A percentile compares a stretch with the other conserved stretches of the same genome.
Conservation (phyloP, 495 filamentous ascomycete species). For the Lasiosphaeria ovina region DNA sequence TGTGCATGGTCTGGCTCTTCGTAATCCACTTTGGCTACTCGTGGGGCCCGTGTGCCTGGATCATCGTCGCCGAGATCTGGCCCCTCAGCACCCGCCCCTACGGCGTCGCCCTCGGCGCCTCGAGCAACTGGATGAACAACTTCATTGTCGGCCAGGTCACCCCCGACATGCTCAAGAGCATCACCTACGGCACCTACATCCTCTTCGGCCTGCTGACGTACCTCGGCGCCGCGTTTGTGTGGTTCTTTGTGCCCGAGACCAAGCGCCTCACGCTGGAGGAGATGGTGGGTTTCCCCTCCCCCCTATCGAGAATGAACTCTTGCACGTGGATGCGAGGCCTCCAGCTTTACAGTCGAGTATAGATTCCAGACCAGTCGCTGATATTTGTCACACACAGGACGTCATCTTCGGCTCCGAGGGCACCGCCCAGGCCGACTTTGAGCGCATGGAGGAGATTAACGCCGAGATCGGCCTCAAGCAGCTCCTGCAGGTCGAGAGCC, state of each 20-base stretch:
- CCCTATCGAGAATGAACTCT: constrained; percentile 6
- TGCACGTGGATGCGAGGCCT: too few species aligned
- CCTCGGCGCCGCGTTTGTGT: constrained; percentile 68
- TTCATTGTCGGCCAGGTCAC: constrained; percentile 68
- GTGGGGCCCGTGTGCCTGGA: constrained; percentile 73
- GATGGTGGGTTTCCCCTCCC: constrained; percentile 42
- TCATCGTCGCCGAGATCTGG: constrained; percentile 73
- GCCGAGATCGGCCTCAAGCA: constrained; percentile 62
- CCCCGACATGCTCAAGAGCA: constrained; percentile 67
- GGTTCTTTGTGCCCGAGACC: constrained; percentile 72
- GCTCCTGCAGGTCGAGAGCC: constrained; percentile 31
- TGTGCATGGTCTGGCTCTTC: constrained; percentile 80
- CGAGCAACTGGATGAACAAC: constrained; percentile 57
- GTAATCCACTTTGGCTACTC: constrained; percentile 78
- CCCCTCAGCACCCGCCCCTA: constrained; percentile 70
- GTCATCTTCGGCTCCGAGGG: constrained; percentile 73
- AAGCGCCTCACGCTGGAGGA: constrained; percentile 61
- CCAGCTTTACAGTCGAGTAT: background rate
- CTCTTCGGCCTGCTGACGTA: constrained; percentile 73
- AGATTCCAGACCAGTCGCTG: constrained; percentile 21
- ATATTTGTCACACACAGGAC: constrained; percentile 52
- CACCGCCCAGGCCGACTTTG: constrained; percentile 65
- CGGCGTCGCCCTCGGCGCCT: constrained; percentile 69
- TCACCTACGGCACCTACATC: constrained; percentile 76
- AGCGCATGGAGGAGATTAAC: constrained; percentile 72